Base-by-base conservation (phyloP, 495 filamentous ascomycete genomes). In the Xeromyces bisporus region DNA sequence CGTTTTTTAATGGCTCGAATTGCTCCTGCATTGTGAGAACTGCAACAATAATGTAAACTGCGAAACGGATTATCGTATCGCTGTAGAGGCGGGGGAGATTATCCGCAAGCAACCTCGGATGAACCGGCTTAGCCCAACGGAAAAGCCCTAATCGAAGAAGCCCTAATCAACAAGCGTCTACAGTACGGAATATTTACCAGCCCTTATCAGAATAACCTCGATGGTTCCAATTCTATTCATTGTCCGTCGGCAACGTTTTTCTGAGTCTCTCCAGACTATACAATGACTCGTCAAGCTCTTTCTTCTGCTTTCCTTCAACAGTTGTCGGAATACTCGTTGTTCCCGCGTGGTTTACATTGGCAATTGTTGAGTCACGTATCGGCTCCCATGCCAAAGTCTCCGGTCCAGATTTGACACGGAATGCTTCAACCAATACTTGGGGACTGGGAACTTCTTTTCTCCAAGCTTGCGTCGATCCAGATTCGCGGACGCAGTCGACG, bases 1-100 rank as follows among this genome's bases (percentile, higher is more conserved):
- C 89, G 50, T 96, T 97, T 55, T 83, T 71, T 43, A 96, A 58
- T 23, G 82, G 77, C 35, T 71, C 70, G 39, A 93, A 92, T 44
- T 69, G 50, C 40, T 64, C 53, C 32, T 60, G 53, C 75, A 80
- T 79, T 46, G 44, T 60, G 45, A 36, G 29, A 39, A 42, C 26
- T 34, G 37, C 38, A 34, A 30, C 18, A 38, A 43, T 32, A 45
- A n/a, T n/a, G n/a, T n/a, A n/a, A n/a, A n/a, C n/a, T n/a, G n/a
- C n/a, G n/a, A n/a, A n/a, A n/a, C n/a, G n/a, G n/a, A n/a, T n/a
- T n/a, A n/a, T n/a, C n/a, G n/a, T n/a, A n/a, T n/a, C n/a, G n/a
- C n/a, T n/a, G n/a, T n/a, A n/a, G n/a, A n/a, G n/a, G n/a, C n/a
- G n/a, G n/a, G n/a, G n/a, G n/a, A n/a, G n/a, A n/a, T n/a, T n/a